phyloP scores from a whole-genome alignment of 306 rosid genomes.

The Arachis hypogaea region DNA sequence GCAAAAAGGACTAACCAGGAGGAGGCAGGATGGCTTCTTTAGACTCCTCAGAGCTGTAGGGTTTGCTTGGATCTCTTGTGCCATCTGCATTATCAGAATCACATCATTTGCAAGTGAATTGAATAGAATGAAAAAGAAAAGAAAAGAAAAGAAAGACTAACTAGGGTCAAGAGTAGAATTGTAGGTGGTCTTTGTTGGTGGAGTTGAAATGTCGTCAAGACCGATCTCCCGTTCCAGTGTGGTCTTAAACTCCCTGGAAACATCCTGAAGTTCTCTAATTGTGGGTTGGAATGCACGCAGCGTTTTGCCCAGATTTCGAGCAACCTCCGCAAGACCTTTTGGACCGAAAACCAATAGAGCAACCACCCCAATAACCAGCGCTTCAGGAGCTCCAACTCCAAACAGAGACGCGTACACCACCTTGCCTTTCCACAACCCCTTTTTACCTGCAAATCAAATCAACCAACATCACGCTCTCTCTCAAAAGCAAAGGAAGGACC shows the following conservation, averaged over 20 bases:
- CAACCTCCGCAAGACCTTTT: conserved; percentile 99
- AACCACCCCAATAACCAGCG: conserved; percentile 95
- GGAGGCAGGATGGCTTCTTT: too few relatives aligned
- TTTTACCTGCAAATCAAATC: conserved; percentile 54
- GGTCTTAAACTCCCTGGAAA: conserved; percentile 92
- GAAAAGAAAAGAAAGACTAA: conserved; percentile 10
- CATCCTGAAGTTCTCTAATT: conserved; percentile 97
- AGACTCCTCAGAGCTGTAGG: conserved; percentile 73
- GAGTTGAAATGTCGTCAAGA: conserved; percentile 76
- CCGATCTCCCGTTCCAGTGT: conserved; percentile 99
- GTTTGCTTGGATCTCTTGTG: conserved; percentile 45
- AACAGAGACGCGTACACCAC: conserved; percentile 89
- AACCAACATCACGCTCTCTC: too few relatives aligned
- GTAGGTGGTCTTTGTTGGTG: conserved; percentile 47
- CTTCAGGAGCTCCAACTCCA: conserved; percentile 99
- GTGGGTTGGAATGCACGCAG: conserved; percentile 97
- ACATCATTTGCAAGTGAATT: conserved; percentile 3
- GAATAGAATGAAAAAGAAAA: neutral
- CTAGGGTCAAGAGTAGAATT: conserved; percentile 68
- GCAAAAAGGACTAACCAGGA: too few relatives aligned
- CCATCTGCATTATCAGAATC: conserved; percentile 54
- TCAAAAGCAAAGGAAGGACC: too few relatives aligned
- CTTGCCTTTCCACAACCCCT: conserved; percentile 60
- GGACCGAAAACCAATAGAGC: conserved; percentile 99
- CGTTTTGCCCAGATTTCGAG: conserved; percentile 91